These are phyloP conservation scores for Boletus subcaerulescens DNA, from an alignment of 768 basidiomycete species.

Conservation along the genomic window DNA sequence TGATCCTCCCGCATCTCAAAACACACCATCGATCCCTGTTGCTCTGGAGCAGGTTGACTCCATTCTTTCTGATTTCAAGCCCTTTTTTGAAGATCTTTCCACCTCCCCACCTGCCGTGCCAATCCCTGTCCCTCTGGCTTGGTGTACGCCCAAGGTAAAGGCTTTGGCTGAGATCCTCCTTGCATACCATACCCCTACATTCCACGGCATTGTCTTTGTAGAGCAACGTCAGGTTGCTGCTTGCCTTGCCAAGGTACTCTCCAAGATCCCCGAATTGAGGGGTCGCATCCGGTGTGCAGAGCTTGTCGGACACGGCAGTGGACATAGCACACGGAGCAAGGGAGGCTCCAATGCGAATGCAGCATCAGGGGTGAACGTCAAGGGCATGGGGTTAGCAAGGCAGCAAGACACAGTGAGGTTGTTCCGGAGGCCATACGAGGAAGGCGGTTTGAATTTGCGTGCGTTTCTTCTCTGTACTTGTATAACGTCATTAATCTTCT, in stretches of 20 bases:
- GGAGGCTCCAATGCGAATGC: constrained; percentile 14
- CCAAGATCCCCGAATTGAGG: constrained; percentile 54
- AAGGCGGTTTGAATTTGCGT: constrained; percentile 66
- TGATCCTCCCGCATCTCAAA: constrained; percentile 11
- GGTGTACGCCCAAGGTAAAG: constrained; percentile 73
- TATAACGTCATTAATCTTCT: not conserved
- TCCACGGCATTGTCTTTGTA: constrained; percentile 86
- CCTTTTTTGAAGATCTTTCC: constrained; percentile 36
- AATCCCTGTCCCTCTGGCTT: constrained; percentile 46
- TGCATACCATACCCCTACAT: constrained; percentile 48
- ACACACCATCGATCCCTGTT: constrained; percentile 30
- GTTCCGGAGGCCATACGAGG: constrained; percentile 67
- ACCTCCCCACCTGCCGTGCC: constrained; percentile 32
- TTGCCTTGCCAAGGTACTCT: constrained; percentile 63
- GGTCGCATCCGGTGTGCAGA: constrained; percentile 58
- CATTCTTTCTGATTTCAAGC: constrained; percentile 45
- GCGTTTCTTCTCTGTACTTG: constrained; percentile 27
- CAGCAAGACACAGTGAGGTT: constrained; percentile 59
- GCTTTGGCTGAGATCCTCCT: constrained; percentile 60
- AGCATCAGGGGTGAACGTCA: constrained; percentile 36
- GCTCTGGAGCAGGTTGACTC: constrained; percentile 47
- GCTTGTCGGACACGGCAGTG: constrained; percentile 68
- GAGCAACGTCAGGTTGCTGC: constrained; percentile 80
- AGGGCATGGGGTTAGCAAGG: constrained; percentile 49
- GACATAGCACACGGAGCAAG: constrained; percentile 24